Percentiles rank a stretch among this genome's conserved stretches.
Conservation (phyloP, 768 basidiomycete genomes). For the Trametes gibbosa region DNA sequence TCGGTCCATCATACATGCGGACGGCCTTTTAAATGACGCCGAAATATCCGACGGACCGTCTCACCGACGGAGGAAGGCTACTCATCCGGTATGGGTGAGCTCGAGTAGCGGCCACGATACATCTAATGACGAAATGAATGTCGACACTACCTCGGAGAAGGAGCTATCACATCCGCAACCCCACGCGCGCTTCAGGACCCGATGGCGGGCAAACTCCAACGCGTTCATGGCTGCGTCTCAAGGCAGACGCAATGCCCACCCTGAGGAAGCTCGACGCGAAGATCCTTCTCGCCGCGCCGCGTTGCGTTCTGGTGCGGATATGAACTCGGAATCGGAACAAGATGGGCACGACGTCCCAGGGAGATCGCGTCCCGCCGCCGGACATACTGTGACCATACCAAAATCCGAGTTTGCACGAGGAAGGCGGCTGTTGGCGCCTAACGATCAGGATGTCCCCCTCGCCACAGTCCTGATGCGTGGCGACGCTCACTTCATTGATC, state of each 20-base stretch:
- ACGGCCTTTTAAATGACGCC: background rate
- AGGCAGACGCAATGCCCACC: background rate
- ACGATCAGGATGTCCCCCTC: conserved; percentile 15
- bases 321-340: background rate
- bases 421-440: conserved; percentile 26
- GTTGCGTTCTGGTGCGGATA: conserved; percentile 1
- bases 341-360: background rate
- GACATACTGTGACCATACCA: conserved; percentile 24
- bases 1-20: background rate
- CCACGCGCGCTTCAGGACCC: background rate
- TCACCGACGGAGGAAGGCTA: background rate
- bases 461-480: conserved; percentile 30
- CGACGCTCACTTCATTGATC: conserved; percentile 29
- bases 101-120: background rate
- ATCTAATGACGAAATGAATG: background rate
- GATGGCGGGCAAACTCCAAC: background rate
- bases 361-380: background rate
- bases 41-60: background rate
- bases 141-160: background rate
- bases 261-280: background rate
- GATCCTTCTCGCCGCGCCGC: background rate
- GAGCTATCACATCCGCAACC: background rate
- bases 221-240: background rate
- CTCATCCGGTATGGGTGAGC: background rate
- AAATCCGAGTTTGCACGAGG: conserved; percentile 25